Evolutionary conservation across 2,329 filamentous ascomycete genomes (phyloP), one percentile per base, ranked within the genome.

Genomic region (Aspergillus floridensis): DNA sequence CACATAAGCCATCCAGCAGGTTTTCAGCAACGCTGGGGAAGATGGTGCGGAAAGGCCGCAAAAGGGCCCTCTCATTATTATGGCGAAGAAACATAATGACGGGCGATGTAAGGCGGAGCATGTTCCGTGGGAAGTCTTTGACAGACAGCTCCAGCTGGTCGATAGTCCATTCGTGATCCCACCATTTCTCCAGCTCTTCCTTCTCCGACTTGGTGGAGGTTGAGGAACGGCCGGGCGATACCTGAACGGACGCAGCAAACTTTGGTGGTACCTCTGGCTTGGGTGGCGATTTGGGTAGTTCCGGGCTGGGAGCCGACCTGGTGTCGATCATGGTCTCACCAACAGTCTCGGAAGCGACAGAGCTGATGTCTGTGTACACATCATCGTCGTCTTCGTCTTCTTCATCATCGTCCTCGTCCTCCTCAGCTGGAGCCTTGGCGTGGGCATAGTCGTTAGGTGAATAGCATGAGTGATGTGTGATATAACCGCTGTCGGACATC

Each of bases 81-180:
- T 73, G 68, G 21, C 75, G 70, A 19, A 77, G 63, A 58, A 74
- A 72, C 50, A 76, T 70, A 5, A 77, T 74, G 16, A 75, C 75
- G 14, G 75, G 75, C 0, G 75, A 77, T 5, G 74, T 74, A 10
- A 77, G 67, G 19, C 68, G 70, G 5, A 76, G 68, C 67, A 72
- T 72, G 44, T 70, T 65, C 11, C 67, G 69, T 19, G 75, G 73
- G 19, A 72, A 74, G 19, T 73, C 70, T 41, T 72, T 74, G 12
- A 76, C 69, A 1, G 72, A 75, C 26, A 72, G 66, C 12, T 76
- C 74, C 24, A 77, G 66, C 61, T 77, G 72, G 32, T 75, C 71
- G 1, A 77, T 65, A 5, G 74, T 72, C 75, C 75, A 77, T 58
- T 76, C 74, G 50, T 76, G 72, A 54, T 76, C 71, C 72, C 73